Evolutionary conservation across 179 eudicot species (phyloP).

Genomic region (Silene vulgaris): DNA sequence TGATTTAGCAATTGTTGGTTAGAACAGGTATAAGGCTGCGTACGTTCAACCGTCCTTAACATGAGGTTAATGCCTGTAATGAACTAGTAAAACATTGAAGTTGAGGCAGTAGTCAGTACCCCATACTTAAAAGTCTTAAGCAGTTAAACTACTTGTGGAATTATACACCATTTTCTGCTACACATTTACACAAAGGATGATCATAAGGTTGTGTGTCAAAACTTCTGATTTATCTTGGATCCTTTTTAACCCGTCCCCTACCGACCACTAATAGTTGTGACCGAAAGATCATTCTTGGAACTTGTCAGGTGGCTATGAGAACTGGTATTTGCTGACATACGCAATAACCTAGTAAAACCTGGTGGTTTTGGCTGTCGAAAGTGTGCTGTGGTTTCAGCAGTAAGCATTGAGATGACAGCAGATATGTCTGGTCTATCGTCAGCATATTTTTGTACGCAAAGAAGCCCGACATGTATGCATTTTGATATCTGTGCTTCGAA

Average conservation of each 20-base stretch:
- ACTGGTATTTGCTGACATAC: slow-evolving; percentile 11
- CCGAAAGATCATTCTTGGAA: slow-evolving; percentile 14
- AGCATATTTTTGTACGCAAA: slow-evolving; percentile 38
- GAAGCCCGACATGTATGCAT: slow-evolving; percentile 34
- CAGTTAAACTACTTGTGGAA: not conserved
- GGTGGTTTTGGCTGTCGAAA: slow-evolving; percentile 36
- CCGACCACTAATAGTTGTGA: slow-evolving; percentile 18
- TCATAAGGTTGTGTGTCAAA: not conserved
- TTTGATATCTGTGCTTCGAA: slow-evolving; percentile 23
- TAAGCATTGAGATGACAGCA: slow-evolving; percentile 35
- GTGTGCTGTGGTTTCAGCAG: slow-evolving; percentile 23
- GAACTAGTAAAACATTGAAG: too few relatives aligned
- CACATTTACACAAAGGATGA: slow-evolving; percentile 7
- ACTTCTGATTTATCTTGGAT: not conserved
- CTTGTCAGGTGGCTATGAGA: not conserved
- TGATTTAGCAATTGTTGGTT: too few relatives aligned
- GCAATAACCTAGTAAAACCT: slow-evolving; percentile 23
- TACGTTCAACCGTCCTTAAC: too few relatives aligned
- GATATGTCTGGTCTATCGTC: slow-evolving; percentile 34
- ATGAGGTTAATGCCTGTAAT: too few relatives aligned
- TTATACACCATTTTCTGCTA: not conserved
- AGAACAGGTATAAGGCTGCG: too few relatives aligned
- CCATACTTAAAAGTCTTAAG: not conserved
- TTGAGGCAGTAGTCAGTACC: not conserved
- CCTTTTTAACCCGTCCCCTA: slow-evolving; percentile 5